These are phyloP conservation scores for Salix suchowensis DNA, from an alignment of 345 rosid species.

Conservation along the genomic window DNA sequence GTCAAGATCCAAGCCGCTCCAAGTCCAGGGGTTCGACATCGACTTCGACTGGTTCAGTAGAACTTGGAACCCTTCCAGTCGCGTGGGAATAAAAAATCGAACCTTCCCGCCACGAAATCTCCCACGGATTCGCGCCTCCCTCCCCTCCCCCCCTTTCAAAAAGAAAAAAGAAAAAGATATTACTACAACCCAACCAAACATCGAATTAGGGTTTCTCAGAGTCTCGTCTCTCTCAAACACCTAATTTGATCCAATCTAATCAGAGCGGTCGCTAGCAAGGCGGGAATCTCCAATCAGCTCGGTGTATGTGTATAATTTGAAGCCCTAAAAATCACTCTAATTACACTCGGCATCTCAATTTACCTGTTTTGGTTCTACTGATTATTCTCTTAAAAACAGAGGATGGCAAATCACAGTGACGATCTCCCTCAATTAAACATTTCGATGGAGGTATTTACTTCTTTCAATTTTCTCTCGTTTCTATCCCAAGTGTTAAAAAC, in stretches of 20 bases:
- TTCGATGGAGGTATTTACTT: constrained; percentile 53
- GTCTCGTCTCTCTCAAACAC: not conserved
- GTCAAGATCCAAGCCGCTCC: too few relatives aligned
- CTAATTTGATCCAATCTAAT: too few relatives aligned
- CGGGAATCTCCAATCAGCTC: not conserved
- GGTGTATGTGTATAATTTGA: too few relatives aligned
- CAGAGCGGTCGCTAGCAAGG: not conserved
- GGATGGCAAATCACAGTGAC: constrained; percentile 49
- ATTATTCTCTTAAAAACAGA: not conserved
- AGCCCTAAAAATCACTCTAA: not conserved
- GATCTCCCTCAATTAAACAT: constrained; percentile 56
- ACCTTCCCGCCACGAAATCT: not conserved
- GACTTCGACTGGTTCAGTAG: too few relatives aligned
- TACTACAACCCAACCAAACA: not conserved
- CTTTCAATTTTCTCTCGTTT: not conserved
- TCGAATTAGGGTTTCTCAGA: not conserved
- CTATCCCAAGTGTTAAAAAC: not conserved
- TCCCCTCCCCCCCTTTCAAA: not conserved
- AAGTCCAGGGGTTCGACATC: not conserved
- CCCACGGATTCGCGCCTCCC: not conserved
- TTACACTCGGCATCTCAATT: not conserved
- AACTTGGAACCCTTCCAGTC: not conserved
- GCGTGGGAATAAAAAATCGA: not conserved
- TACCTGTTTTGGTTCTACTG: not conserved
- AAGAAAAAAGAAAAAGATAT: too few relatives aligned